phyloP scores from a whole-genome alignment of 768 basidiomycete genomes.

The Roridomyces roridus region DNA sequence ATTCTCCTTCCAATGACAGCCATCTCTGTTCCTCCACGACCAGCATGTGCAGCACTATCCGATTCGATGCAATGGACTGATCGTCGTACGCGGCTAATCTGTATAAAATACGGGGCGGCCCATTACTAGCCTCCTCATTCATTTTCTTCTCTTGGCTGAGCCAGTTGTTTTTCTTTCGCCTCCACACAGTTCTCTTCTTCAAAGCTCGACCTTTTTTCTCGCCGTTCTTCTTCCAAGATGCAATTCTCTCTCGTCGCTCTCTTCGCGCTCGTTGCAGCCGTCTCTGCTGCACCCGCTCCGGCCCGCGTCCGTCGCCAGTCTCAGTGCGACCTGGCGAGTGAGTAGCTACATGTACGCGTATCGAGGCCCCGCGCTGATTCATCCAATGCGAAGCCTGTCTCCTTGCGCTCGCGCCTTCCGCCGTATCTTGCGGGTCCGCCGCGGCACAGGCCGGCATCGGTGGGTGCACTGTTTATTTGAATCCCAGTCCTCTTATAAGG shows the following conservation, averaged over 20 bases:
- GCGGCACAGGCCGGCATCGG: slow-evolving; percentile 15
- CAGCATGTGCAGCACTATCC: too few species aligned
- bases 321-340: slow-evolving; percentile 16
- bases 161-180: slow-evolving; percentile 6
- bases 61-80: too few species aligned
- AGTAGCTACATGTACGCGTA: not conserved
- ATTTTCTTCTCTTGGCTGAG: slow-evolving; percentile 7
- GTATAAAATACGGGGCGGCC: too few species aligned
- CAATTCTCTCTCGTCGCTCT: slow-evolving; percentile 21
- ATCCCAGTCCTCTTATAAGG: not conserved
- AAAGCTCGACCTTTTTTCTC: slow-evolving; percentile 12
- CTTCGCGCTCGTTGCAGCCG: slow-evolving; percentile 9
- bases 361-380: not conserved
- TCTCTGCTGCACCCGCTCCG: slow-evolving; percentile 9
- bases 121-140: not conserved
- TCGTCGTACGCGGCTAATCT: too few species aligned
- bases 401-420: slow-evolving; percentile 16
- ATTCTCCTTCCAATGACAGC: too few species aligned
- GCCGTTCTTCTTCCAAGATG: slow-evolving; percentile 13
- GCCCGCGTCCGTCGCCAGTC: slow-evolving; percentile 1
- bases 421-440: slow-evolving; percentile 17
- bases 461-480: not conserved
- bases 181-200: not conserved
- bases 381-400: slow-evolving; percentile 6
- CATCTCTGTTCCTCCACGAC: too few species aligned